These are phyloP conservation scores for Paradendryphiella salina DNA, from an alignment of 2,329 filamentous ascomycete species.

Conservation along the genomic window DNA sequence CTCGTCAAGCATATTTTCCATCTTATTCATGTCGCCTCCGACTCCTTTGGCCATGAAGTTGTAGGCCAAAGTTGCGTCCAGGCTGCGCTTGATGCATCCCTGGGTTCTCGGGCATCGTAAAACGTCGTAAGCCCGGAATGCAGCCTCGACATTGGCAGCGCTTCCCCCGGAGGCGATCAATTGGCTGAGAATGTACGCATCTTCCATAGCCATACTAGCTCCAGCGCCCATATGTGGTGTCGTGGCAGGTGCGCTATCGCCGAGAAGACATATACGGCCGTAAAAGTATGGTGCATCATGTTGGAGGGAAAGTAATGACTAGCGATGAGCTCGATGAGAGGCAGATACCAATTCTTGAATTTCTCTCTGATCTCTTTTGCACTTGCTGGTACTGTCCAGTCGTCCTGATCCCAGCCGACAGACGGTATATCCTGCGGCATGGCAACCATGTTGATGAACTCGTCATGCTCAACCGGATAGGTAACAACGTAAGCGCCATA, in stretches of 20 bases:
- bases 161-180: slow-evolving; percentile 32
- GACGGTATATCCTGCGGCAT: slow-evolving; percentile 14
- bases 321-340: slow-evolving; percentile 18
- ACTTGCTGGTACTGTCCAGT: slow-evolving; percentile 25
- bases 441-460: slow-evolving; percentile 56
- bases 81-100: slow-evolving; percentile 38
- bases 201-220: slow-evolving; percentile 59
- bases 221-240: slow-evolving; percentile 59
- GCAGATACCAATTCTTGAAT: slow-evolving; percentile 21
- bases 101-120: slow-evolving; percentile 46
- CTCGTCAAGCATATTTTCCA: slow-evolving; percentile 20
- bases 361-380: slow-evolving; percentile 23
- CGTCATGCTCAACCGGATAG: slow-evolving; percentile 62
- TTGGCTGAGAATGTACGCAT: slow-evolving; percentile 51
- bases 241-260: slow-evolving; percentile 59
- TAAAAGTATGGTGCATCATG: slow-evolving; percentile 51
- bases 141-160: slow-evolving; percentile 28
- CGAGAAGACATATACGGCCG: slow-evolving; percentile 52
- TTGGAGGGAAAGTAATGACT: slow-evolving; percentile 35
- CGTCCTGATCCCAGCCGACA: slow-evolving; percentile 12
- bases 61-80: slow-evolving; percentile 24
- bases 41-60: slow-evolving; percentile 25
- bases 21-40: slow-evolving; percentile 19
- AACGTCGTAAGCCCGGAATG: slow-evolving; percentile 45
- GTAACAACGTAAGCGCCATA: slow-evolving; percentile 61